phyloP scores from a whole-genome alignment of 495 filamentous ascomycete species.

The Penicillium desertorum region DNA sequence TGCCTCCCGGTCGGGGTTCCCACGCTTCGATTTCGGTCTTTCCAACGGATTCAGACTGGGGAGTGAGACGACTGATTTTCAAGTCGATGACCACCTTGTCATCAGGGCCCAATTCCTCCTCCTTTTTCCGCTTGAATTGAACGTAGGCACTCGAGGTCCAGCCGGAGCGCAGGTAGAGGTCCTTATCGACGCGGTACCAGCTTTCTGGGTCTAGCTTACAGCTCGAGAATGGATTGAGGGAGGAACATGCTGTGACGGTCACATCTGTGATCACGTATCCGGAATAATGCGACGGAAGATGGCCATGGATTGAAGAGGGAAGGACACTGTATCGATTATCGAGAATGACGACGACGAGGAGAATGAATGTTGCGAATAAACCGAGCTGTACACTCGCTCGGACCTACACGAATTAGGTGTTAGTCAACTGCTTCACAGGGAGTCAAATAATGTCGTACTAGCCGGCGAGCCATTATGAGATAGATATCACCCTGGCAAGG shows the following conservation, averaged over 20 bases:
- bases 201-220: slow-evolving; percentile 73
- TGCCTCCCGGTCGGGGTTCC: slow-evolving; percentile 75
- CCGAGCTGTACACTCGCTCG: slow-evolving; percentile 81
- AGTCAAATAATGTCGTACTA: slow-evolving; percentile 32
- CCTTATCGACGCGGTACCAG: slow-evolving; percentile 90
- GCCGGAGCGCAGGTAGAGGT: slow-evolving; percentile 74
- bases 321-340: slow-evolving; percentile 81
- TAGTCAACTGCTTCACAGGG: slow-evolving; percentile 9
- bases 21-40: slow-evolving; percentile 63
- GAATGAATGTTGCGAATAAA: slow-evolving; percentile 61
- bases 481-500: slow-evolving; percentile 38
- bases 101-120: slow-evolving; percentile 71
- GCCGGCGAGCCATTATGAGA: slow-evolving; percentile 48
- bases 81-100: slow-evolving; percentile 86
- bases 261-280: slow-evolving; percentile 87
- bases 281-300: slow-evolving; percentile 77
- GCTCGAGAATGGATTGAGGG: slow-evolving; percentile 69
- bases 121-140: slow-evolving; percentile 80
- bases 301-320: slow-evolving; percentile 76
- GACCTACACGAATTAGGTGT: slow-evolving; percentile 45
- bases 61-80: slow-evolving; percentile 74
- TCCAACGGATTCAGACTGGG: slow-evolving; percentile 50
- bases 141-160: slow-evolving; percentile 80
- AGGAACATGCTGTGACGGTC: slow-evolving; percentile 73
- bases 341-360: slow-evolving; percentile 71